phyloP scores from a whole-genome alignment of 2,329 filamentous ascomycete species.

The Arthrobotrys megalospora region DNA sequence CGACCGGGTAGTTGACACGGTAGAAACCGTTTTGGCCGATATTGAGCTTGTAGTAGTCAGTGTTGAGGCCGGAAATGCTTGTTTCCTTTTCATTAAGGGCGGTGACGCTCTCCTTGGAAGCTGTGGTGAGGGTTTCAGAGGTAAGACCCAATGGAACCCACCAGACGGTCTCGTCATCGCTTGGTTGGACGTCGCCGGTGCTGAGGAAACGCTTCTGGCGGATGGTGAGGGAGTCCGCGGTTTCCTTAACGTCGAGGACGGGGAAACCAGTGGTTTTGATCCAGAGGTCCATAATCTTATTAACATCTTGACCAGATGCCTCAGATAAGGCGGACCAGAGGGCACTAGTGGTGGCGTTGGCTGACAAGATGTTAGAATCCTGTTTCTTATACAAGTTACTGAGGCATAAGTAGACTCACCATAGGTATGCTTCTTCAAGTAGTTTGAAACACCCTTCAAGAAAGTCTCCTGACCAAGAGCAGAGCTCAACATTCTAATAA shows the following conservation, averaged over 20 bases:
- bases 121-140: slow-evolving; percentile 76
- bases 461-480: slow-evolving; percentile 91
- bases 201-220: slow-evolving; percentile 91
- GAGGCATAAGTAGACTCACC: slow-evolving; percentile 69
- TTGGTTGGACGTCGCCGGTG: slow-evolving; percentile 88
- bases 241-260: slow-evolving; percentile 86
- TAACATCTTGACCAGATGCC: slow-evolving; percentile 88
- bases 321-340: slow-evolving; percentile 91
- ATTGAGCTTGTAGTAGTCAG: slow-evolving; percentile 94
- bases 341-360: slow-evolving; percentile 88
- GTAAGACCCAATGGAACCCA: slow-evolving; percentile 93
- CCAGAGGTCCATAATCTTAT: slow-evolving; percentile 91
- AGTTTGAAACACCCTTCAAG: slow-evolving; percentile 88
- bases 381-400: too few relatives aligned
- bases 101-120: slow-evolving; percentile 71
- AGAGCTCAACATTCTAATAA: slow-evolving; percentile 94
- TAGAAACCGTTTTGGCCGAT: slow-evolving; percentile 90
- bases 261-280: slow-evolving; percentile 96
- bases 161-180: slow-evolving; percentile 93
- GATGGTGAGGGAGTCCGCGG: slow-evolving; percentile 83
- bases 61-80: slow-evolving; percentile 80
- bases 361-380: too few relatives aligned
- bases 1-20: slow-evolving; percentile 91
- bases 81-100: slow-evolving; percentile 83
- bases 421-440: slow-evolving; percentile 89